Base-by-base conservation (phyloP, 805 yeast species). In the Metschnikowia koreensis region DNA sequence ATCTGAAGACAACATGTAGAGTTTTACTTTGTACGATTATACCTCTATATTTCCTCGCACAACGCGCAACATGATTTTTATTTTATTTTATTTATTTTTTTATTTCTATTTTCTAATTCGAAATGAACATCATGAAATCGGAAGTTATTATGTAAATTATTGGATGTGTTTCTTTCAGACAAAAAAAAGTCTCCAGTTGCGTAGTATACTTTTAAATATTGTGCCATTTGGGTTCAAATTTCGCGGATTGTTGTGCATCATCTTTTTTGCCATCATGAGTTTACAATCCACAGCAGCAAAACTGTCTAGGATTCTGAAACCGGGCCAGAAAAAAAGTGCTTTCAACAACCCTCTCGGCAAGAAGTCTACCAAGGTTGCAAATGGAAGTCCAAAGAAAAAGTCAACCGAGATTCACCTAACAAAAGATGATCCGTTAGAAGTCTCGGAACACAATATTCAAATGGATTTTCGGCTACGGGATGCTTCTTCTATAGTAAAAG, bases 281-380 rank as follows among this genome's bases (percentile, higher is more conserved):
- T 58, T 73, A 6, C 58, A 69, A 36, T 73, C 63, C 45, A 70
- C 71, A 49, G 78, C 79, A 2, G 75, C 79, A 6, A 68, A 62
- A 51, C 68, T 77, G 45, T 73, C 77, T 0, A 58, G 62, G 15
- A 65, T 74, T 15, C 41, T 44, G 16, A 59, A 58, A 44, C 63
- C 39, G 57, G 62, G 53, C 52, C 60, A 47, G 51, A 59, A 13
- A 27, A 59, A 67, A 52, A 63, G 58, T 44, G 45, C 57, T n/a
- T 51, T 64, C 27, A 67, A 70, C 7, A 60, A 68, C 9, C 71
- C 68, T 26, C 42, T 61, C 6, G 61, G 60, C 38, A 65, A 63
- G 55, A 49, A 61, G 52, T 41, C 47, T 56, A 36, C 48, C 42
- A 48, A 55, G 47, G 13, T 16, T 8, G 27, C 17, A 10, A 15